Conservation (phyloP, 768 basidiomycete species). For the Lactarius akahatsu region DNA sequence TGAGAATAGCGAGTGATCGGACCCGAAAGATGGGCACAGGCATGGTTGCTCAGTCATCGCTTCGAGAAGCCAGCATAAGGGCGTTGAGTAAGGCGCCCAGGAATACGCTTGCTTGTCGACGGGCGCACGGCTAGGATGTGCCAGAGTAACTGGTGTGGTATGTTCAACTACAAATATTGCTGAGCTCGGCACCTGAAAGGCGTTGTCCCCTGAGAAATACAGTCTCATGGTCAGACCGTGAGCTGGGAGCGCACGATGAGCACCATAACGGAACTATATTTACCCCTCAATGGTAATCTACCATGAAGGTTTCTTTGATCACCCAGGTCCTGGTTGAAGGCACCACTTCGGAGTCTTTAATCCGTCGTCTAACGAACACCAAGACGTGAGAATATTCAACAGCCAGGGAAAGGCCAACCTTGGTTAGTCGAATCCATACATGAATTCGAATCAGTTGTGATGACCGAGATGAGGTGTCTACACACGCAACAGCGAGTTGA, state of each 20-base stretch:
- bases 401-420: background rate
- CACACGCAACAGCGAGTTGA: background rate
- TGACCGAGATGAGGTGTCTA: background rate
- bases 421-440: background rate
- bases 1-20: slow-evolving; percentile 11
- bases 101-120: background rate
- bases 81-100: background rate
- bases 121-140: background rate
- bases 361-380: background rate
- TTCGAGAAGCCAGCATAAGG: slow-evolving; percentile 7
- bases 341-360: background rate
- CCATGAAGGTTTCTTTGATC: background rate
- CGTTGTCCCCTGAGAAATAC: slow-evolving; percentile 6
- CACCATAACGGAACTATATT: background rate
- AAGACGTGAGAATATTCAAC: background rate
- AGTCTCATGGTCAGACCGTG: background rate
- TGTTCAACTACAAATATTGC: background rate
- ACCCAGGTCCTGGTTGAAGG: slow-evolving; percentile 5
- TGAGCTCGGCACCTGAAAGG: background rate
- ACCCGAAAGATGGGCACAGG: slow-evolving; percentile 4
- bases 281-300: background rate
- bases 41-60: background rate
- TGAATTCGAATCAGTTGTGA: background rate
- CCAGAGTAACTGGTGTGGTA: background rate
- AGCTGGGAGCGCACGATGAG: background rate